Evolutionary conservation across 345 rosid genomes (phyloP), one percentile per base, ranked within the genome.

Genomic region (Carallia brachiata): DNA sequence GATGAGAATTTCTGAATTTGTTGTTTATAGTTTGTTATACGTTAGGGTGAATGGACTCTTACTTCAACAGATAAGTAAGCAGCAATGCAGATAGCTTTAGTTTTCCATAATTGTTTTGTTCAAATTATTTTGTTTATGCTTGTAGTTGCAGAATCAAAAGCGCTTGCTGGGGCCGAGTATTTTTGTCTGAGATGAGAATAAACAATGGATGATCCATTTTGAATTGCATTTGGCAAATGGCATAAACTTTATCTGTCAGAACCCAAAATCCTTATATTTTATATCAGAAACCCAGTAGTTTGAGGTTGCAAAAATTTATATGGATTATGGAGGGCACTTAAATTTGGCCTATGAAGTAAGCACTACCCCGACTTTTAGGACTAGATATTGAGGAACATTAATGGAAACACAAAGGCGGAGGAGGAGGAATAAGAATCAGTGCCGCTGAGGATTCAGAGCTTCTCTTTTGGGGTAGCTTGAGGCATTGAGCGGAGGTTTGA

Each of bases 401-500:
- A 56, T 23, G 32, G 2, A 56, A 55, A 23, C 5, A 4, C 27
- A 1, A 55, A 9, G 15, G 44, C 7, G 6, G 28, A 19, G 7
- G 56, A 53, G 5, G 54, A n/a, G n/a, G 31, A 37, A 63, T 4
- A 55, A 61, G 61, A 60, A 4, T 52, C 19, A 30, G 68, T 67
- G 30, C 63, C 73, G 66, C 50, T 68, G 71, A 36, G 71, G n/a
- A 61, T 47, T 65, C 48, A 70, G 75, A 59, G 75, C 54, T 61
- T 70, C 62, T 73, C 74, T 61, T 71, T 75, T 47, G 44, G 69
- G 69, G 69, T 68, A 55, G 61, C 54, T 66, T 70, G 73, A 59
- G 64, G 23, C 67, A 31, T 69, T 61, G 62, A 53, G 30, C 59
- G 75, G 77, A 36, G 83, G 85, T 54, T 50, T 70, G 36, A 59